Conservation (phyloP, 257 asterid species). For the Jacaranda mimosifolia region DNA sequence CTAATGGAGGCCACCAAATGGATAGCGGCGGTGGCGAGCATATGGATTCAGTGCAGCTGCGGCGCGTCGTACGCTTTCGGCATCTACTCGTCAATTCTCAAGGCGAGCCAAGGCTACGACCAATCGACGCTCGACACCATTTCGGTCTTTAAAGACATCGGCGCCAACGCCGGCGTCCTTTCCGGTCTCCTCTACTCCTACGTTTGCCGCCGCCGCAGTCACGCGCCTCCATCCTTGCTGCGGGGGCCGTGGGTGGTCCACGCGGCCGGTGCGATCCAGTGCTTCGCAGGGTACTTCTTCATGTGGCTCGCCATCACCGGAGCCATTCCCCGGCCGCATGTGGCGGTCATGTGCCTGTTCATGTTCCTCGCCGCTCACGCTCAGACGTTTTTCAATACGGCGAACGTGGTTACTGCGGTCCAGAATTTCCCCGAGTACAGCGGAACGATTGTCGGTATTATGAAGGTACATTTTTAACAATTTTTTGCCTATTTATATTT, state of each 20-base stretch:
- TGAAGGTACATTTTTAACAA: slow-evolving; percentile 66
- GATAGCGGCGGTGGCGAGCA: slow-evolving; percentile 83
- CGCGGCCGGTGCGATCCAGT: slow-evolving; percentile 74
- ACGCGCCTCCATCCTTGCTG: slow-evolving; percentile 18
- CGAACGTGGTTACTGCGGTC: slow-evolving; percentile 88
- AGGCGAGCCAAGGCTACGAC: slow-evolving; percentile 75
- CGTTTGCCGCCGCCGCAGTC: slow-evolving; percentile 37
- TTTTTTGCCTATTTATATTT: background rate
- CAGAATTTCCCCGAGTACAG: slow-evolving; percentile 73
- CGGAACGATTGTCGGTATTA: slow-evolving; percentile 93
- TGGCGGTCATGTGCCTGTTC: slow-evolving; percentile 65
- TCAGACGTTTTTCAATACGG: slow-evolving; percentile 91
- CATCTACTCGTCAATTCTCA: slow-evolving; percentile 84
- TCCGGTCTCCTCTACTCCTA: slow-evolving; percentile 85
- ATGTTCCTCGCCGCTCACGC: slow-evolving; percentile 95
- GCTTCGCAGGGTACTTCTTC: slow-evolving; percentile 83
- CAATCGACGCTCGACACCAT: slow-evolving; percentile 88
- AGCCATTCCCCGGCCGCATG: slow-evolving; percentile 60
- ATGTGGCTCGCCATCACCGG: slow-evolving; percentile 89
- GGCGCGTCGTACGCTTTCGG: slow-evolving; percentile 97
- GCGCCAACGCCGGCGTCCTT: slow-evolving; percentile 92
- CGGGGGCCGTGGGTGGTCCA: slow-evolving; percentile 88
- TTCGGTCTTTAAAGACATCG: slow-evolving; percentile 95
- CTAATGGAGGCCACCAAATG: slow-evolving; percentile 65
- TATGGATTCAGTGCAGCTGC: slow-evolving; percentile 95